Conservation (phyloP, 1,284 basidiomycete species). For the Moesziomyces sp. region DNA sequence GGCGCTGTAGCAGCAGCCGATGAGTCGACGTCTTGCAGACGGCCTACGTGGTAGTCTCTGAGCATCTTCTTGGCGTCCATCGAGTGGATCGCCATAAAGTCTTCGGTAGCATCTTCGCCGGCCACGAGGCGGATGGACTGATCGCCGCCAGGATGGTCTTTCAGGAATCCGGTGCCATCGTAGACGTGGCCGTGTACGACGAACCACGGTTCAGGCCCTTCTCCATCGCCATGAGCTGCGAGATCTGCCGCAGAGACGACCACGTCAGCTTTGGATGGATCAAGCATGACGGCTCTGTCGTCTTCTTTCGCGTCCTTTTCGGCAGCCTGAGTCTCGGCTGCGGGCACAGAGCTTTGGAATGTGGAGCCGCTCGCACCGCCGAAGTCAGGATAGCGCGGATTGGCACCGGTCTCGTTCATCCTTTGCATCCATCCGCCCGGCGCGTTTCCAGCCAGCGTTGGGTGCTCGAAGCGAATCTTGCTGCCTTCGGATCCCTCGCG, state of each 20-base stretch:
- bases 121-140: constrained; percentile 75
- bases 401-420: constrained; percentile 71
- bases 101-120: constrained; percentile 76
- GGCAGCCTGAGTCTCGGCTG: neutral
- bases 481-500: constrained; percentile 62
- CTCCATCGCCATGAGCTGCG: constrained; percentile 69
- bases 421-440: constrained; percentile 77
- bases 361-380: constrained; percentile 16
- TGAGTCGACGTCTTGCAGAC: constrained; percentile 15
- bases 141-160: constrained; percentile 76
- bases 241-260: constrained; percentile 73
- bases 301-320: constrained; percentile 4
- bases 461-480: constrained; percentile 74
- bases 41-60: constrained; percentile 69
- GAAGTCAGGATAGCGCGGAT: constrained; percentile 70
- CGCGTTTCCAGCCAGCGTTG: constrained; percentile 72
- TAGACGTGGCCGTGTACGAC: constrained; percentile 73
- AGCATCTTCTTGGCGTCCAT: constrained; percentile 72
- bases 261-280: constrained; percentile 65
- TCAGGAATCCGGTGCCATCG: constrained; percentile 73
- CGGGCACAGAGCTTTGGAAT: neutral
- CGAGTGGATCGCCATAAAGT: constrained; percentile 75
- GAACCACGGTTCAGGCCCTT: constrained; percentile 74
- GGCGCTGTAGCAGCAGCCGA: constrained; percentile 1
- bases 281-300: constrained; percentile 58